Percentiles rank a stretch among this genome's conserved stretches.
These are phyloP conservation scores for Acorus gramineus DNA, from an alignment of 106 monocot genomes.

Conservation along the genomic window DNA sequence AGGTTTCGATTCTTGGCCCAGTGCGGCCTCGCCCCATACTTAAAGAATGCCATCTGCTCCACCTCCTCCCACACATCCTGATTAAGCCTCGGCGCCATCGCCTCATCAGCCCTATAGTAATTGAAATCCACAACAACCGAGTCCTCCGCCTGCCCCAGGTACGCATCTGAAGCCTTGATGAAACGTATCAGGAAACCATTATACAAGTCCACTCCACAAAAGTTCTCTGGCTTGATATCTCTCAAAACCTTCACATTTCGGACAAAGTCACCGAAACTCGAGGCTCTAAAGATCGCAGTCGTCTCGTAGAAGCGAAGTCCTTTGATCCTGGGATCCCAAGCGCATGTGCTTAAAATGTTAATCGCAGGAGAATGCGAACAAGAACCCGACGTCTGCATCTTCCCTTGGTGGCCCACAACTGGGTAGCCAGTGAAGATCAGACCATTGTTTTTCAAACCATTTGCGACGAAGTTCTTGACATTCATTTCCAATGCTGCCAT, in stretches of 20 bases:
- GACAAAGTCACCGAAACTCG: slow-evolving; percentile 51
- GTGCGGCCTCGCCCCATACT: slow-evolving; percentile 53
- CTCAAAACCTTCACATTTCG: slow-evolving; percentile 58
- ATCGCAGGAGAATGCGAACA: slow-evolving; percentile 35
- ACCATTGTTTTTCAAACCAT: slow-evolving; percentile 45
- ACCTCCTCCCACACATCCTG: slow-evolving; percentile 77
- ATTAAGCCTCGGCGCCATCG: slow-evolving; percentile 43
- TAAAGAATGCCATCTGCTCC: slow-evolving; percentile 83
- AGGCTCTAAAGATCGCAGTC: slow-evolving; percentile 53
- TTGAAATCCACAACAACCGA: slow-evolving; percentile 76
- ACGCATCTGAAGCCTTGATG: slow-evolving; percentile 47
- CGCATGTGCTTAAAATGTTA: slow-evolving; percentile 30
- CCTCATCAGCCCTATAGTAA: slow-evolving; percentile 62
- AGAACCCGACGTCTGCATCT: slow-evolving; percentile 80
- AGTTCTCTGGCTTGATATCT: slow-evolving; percentile 35
- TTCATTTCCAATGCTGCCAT: slow-evolving; percentile 25
- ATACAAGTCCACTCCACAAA: slow-evolving; percentile 65
- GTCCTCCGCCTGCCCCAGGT: slow-evolving; percentile 66
- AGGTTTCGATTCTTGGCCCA: slow-evolving; percentile 70
- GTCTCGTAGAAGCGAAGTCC: slow-evolving; percentile 75
- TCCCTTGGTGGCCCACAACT: slow-evolving; percentile 52
- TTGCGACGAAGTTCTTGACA: slow-evolving; percentile 30
- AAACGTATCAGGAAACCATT: slow-evolving; percentile 73
- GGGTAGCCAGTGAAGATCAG: slow-evolving; percentile 66
- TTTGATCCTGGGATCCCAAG: slow-evolving; percentile 69